Conservation (phyloP, 129 eudicot genomes). For the Tagetes erecta region DNA sequence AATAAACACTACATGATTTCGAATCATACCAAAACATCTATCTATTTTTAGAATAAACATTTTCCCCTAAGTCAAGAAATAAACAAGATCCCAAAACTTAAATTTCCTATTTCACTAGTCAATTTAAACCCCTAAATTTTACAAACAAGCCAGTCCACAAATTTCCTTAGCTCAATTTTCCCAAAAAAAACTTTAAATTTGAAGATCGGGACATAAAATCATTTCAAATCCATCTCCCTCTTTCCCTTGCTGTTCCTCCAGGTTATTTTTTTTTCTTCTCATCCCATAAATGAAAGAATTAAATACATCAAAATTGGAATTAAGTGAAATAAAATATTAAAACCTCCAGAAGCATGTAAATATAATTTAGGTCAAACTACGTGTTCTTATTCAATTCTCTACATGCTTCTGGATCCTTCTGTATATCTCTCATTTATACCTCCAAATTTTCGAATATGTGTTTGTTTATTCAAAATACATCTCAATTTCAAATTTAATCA, state of each 20-base stretch:
- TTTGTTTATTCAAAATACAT: neutral
- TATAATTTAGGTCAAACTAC: conserved; percentile 20
- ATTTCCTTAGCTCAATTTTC: neutral
- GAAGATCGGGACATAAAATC: conserved; percentile 16
- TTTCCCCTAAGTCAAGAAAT: too few relatives aligned
- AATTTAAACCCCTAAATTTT: too few relatives aligned
- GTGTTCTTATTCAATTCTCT: conserved; percentile 6
- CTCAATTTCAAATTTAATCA: neutral
- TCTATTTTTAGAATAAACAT: too few relatives aligned
- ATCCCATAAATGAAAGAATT: too few relatives aligned
- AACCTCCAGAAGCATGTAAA: conserved; percentile 2
- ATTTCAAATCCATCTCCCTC: conserved; percentile 38
- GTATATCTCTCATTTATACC: neutral
- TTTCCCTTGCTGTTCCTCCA: conserved; percentile 29
- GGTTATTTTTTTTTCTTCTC: conserved; percentile 6
- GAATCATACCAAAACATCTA: too few relatives aligned
- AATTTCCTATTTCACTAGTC: too few relatives aligned
- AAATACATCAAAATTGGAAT: too few relatives aligned
- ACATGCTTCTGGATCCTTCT: conserved; percentile 20
- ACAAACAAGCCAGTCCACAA: conserved; percentile 9
- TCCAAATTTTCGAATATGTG: neutral
- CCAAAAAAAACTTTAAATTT: conserved; percentile 20
- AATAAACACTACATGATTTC: too few relatives aligned
- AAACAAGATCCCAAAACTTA: too few relatives aligned
- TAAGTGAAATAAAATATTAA: neutral